These are phyloP conservation scores for Amauroascus niger DNA, from an alignment of 2,329 filamentous ascomycete genomes.

Conservation along the genomic window DNA sequence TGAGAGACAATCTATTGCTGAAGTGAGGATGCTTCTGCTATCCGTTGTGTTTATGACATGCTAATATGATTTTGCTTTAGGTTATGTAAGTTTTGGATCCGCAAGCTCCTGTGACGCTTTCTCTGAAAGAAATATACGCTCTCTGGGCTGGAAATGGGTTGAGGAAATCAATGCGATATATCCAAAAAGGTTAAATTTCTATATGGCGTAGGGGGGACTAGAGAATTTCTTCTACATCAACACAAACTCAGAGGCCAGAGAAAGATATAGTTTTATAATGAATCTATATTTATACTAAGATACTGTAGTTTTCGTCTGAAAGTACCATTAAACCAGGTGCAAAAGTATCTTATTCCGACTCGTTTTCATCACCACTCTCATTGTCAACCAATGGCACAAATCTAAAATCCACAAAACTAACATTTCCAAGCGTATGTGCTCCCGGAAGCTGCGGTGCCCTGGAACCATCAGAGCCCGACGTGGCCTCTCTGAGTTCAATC, in stretches of 20 bases:
- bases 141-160: neutral
- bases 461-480: constrained; percentile 16
- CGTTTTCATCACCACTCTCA: constrained; percentile 21
- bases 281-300: no score
- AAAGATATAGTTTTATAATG: no score
- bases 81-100: constrained; percentile 5
- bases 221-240: no score
- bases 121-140: neutral
- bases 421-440: constrained; percentile 23
- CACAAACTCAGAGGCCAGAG: no score
- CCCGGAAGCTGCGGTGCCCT: constrained; percentile 19
- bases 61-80: neutral
- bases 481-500: constrained; percentile 67
- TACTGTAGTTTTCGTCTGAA: no score
- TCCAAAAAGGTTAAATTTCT: no score
- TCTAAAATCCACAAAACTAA: constrained; percentile 41
- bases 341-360: neutral
- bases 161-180: neutral
- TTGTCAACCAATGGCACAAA: constrained; percentile 40
- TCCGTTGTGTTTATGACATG: neutral
- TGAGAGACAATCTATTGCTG: constrained; percentile 50
- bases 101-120: neutral
- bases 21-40: constrained; percentile 31
- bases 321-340: neutral
- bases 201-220: no score